A percentile compares a stretch with the other conserved stretches of the same genome.
phyloP scores from a whole-genome alignment of 2,329 filamentous ascomycete species.

The Ophiostoma montium region DNA sequence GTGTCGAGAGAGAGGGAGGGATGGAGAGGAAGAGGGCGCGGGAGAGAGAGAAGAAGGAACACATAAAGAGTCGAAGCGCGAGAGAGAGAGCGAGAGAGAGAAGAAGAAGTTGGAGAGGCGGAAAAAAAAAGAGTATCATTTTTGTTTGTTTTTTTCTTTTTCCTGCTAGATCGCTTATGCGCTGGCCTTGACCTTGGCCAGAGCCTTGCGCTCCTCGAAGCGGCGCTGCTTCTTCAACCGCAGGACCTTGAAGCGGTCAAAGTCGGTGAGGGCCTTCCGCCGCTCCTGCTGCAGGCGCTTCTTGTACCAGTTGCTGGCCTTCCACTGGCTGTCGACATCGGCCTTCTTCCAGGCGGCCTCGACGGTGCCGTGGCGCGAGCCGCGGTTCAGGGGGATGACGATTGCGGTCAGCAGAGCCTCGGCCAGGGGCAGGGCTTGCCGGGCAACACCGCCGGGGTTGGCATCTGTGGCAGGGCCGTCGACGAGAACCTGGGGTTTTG shows the following conservation, averaged over 20 bases:
- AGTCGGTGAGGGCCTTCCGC: conserved; percentile 88
- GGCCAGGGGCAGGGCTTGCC: conserved; percentile 72
- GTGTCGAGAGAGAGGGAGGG: background rate
- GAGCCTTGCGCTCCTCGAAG: conserved; percentile 93
- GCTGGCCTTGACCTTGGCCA: conserved; percentile 80
- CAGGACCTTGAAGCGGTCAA: conserved; percentile 99
- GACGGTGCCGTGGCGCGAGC: conserved; percentile 66
- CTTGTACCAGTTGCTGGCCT: conserved; percentile 86
- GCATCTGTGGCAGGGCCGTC: conserved; percentile 81
- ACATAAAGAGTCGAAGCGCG: background rate
- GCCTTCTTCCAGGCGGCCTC: conserved; percentile 83
- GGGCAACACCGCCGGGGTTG: conserved; percentile 59
- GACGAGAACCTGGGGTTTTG: conserved; percentile 62
- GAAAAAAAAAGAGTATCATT: conserved; percentile 1
- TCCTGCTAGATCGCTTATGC: conserved; percentile 37
- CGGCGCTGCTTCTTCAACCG: conserved; percentile 98
- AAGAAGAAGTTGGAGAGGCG: background rate
- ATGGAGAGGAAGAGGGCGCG: background rate
- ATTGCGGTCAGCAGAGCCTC: conserved; percentile 81
- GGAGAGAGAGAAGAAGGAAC: background rate
- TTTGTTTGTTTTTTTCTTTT: background rate
- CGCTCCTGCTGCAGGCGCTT: conserved; percentile 73
- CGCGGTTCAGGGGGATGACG: conserved; percentile 73
- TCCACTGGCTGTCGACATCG: conserved; percentile 88
- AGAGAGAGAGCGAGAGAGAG: background rate